A percentile compares a stretch with the other conserved stretches of the same genome.
Evolutionary conservation across 2,329 filamentous ascomycete species (phyloP).

Genomic region (Diaporthe sp.): DNA sequence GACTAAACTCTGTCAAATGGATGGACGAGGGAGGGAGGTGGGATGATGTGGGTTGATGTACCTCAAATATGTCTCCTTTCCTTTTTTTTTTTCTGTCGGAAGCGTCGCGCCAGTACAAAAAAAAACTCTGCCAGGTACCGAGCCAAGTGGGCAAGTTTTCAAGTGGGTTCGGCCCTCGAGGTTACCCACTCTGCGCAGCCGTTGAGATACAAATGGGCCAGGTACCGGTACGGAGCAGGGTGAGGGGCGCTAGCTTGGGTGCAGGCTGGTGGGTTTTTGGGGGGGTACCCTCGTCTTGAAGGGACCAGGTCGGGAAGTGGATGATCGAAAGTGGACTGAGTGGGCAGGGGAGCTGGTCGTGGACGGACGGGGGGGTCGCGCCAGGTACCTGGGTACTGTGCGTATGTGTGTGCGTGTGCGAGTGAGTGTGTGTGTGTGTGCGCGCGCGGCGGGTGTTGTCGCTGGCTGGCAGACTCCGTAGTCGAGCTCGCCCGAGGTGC

Average conservation of each 20-base stretch:
- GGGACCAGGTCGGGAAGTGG: conserved; percentile 38
- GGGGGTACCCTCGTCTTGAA: conserved; percentile 24
- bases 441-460: neutral
- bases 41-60: conserved; percentile 41
- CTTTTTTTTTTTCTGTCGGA: conserved; percentile 36
- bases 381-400: conserved; percentile 9
- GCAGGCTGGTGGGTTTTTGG: conserved; percentile 8
- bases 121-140: conserved; percentile 40
- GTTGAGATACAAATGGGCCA: conserved; percentile 33
- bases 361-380: neutral
- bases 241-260: conserved; percentile 22
- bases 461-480: neutral
- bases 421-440: too few species aligned
- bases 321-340: conserved; percentile 23
- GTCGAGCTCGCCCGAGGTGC: conserved; percentile 18
- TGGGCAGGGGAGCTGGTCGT: conserved; percentile 20
- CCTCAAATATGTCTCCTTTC: conserved; percentile 41
- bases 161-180: conserved; percentile 37
- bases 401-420: too few species aligned
- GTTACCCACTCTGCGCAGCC: conserved; percentile 32
- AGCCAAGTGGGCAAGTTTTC: conserved; percentile 37
- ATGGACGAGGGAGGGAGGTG: conserved; percentile 41
- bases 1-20: conserved; percentile 42
- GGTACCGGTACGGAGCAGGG: conserved; percentile 36
- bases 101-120: conserved; percentile 38